phyloP scores from a whole-genome alignment of 2,329 filamentous ascomycete species.

The Phaeophleospora eucalypticola region DNA sequence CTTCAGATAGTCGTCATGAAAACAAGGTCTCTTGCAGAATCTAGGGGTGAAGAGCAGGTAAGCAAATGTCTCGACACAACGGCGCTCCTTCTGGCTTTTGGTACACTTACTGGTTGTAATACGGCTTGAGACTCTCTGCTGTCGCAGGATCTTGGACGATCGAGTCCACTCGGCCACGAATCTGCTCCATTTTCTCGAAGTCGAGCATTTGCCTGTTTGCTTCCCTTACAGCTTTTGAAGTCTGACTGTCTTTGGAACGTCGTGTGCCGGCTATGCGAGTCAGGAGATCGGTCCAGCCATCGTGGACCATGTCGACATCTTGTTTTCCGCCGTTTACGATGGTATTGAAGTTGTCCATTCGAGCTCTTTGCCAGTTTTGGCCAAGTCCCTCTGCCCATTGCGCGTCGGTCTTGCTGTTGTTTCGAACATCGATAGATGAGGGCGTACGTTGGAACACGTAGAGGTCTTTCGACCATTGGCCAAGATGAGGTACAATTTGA shows the following conservation, averaged over 20 bases:
- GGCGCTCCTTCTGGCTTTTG: no score
- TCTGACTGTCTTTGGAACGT: slow-evolving; percentile 5
- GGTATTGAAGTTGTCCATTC: slow-evolving; percentile 42
- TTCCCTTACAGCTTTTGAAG: slow-evolving; percentile 14
- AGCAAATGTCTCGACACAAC: no score
- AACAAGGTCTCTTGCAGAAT: slow-evolving; percentile 61
- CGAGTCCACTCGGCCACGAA: slow-evolving; percentile 46
- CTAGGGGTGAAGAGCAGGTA: no score
- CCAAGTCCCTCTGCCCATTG: slow-evolving; percentile 29
- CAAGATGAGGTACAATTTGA: slow-evolving; percentile 39
- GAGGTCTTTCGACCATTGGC: slow-evolving; percentile 35
- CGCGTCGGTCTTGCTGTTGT: slow-evolving; percentile 41
- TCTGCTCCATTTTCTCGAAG: slow-evolving; percentile 33
- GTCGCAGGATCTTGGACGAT: slow-evolving; percentile 50
- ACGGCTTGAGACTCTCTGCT: slow-evolving; percentile 53
- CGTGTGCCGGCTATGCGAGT: slow-evolving; percentile 17
- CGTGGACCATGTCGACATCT: slow-evolving; percentile 26
- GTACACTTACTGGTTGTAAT: slow-evolving; percentile 58
- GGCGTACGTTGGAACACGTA: slow-evolving; percentile 44
- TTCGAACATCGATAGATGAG: slow-evolving; percentile 31
- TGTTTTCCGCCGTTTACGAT: slow-evolving; percentile 19
- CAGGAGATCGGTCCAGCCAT: slow-evolving; percentile 23
- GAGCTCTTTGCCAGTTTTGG: slow-evolving; percentile 49
- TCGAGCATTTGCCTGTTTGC: slow-evolving; percentile 19
- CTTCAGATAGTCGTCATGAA: slow-evolving; percentile 55